A percentile compares a stretch with the other conserved stretches of the same genome.
Conservation (phyloP, 176 grass and related monocot genomes). For the Bothriochloa decipiens region DNA sequence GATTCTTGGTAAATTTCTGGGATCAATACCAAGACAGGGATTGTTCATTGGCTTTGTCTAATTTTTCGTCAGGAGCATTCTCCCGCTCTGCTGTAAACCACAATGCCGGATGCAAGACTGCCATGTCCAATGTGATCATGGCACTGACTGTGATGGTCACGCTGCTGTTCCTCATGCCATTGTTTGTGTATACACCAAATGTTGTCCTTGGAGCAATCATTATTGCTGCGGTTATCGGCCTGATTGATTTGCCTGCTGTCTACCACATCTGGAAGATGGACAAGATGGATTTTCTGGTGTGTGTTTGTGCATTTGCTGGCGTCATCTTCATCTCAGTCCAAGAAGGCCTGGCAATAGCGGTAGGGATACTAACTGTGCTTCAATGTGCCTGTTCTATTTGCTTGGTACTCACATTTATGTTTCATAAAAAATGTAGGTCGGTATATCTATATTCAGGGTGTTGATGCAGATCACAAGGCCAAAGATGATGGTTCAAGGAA, state of each 20-base stretch:
- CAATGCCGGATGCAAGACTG: constrained; percentile 93
- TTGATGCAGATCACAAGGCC: constrained; percentile 89
- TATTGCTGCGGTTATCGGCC: constrained; percentile 75
- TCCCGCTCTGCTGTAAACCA: constrained; percentile 96
- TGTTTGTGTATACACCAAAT: constrained; percentile 89
- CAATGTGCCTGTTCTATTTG: neutral
- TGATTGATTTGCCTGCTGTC: constrained; percentile 72
- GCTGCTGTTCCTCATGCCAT: constrained; percentile 83
- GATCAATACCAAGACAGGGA: neutral
- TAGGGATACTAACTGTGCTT: constrained; percentile 23
- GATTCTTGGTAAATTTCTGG: neutral
- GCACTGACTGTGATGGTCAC: constrained; percentile 91
- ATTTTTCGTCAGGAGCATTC: constrained; percentile 67
- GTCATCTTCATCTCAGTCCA: constrained; percentile 95
- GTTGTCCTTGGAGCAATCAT: constrained; percentile 93
- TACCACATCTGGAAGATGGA: constrained; percentile 96
- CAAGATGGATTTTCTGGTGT: constrained; percentile 93
- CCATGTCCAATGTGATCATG: constrained; percentile 94
- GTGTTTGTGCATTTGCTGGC: constrained; percentile 81
- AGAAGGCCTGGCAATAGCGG: constrained; percentile 87
- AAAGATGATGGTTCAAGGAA: constrained; percentile 72
- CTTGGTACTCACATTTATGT: neutral
- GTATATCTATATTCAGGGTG: constrained; percentile 84
- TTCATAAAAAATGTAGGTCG: constrained; percentile 49
- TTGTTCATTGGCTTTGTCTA: neutral